Evolutionary conservation across 441 rosid genomes (phyloP), one percentile per base, ranked within the genome.

Genomic region (Bocquillonia castaneifolia): DNA sequence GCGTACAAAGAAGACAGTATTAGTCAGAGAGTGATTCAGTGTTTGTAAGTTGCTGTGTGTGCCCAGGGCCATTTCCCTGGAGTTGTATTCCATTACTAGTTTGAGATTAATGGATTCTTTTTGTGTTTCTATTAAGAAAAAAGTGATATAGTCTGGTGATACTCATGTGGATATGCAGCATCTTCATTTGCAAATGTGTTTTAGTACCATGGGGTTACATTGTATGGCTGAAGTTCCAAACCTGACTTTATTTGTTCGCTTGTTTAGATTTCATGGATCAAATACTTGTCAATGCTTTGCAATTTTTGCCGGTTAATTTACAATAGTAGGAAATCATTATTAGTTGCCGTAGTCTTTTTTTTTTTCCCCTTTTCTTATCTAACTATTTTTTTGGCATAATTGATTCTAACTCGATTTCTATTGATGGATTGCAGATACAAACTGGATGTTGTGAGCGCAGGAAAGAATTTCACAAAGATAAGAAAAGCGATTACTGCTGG

Each of bases 401-500:
- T 3, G 31, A 51, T 39, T 68, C 67, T 75, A 71, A 74, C 68
- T 6, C 6, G 15, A 13, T 20, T 54, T 12, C 22, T 17, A 1
- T 40, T 40, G 23, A 1, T 66, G 42, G 22, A 22, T 76, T 78
- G 63, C 86, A 87, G 98, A 77, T 92, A 86, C 69, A 93, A 93
- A 77, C 63, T 93, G 76, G 96, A 91, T 37, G 91, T 93, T 22
- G 84, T 91, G 54, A 80, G 94, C 57, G 97, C 96, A 3, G 96
- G 96, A 40, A 93, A 84, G 81, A 89, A 91, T 60, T 91, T 93
- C 61, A 82, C 85, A 0, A 92, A 88, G 85, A 90, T 92, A 57
- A 80, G 93, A 80, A 92, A 90, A 83, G 95, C 98, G 10, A 92
- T 92, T 32, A 82, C 98, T 10, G 96, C 96, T 14, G 96, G 98